Conservation (phyloP, 2,329 filamentous ascomycete species). For the Paramyrothecium roridum region DNA sequence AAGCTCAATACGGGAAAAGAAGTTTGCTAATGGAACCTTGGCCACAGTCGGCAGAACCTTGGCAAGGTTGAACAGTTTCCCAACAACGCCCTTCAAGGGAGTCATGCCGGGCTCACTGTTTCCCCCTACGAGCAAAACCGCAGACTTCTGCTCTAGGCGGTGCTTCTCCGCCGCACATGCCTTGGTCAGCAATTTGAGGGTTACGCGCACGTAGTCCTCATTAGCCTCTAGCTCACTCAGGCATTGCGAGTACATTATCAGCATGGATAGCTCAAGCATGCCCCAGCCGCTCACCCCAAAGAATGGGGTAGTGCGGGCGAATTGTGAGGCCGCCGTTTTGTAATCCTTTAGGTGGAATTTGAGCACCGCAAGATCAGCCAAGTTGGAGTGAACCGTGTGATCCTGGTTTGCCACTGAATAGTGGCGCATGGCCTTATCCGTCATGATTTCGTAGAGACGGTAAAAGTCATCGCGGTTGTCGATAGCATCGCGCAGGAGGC, state of each 20-base stretch:
- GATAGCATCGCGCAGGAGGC: constrained; percentile 58
- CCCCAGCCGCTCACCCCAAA: constrained; percentile 79
- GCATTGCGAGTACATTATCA: constrained; percentile 82
- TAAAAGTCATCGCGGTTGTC: constrained; percentile 63
- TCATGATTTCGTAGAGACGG: constrained; percentile 70
- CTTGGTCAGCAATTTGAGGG: constrained; percentile 72
- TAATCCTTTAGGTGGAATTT: constrained; percentile 77
- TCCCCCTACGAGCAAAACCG: constrained; percentile 11
- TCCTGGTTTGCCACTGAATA: constrained; percentile 75
- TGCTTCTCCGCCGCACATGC: constrained; percentile 54
- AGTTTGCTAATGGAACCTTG: constrained; percentile 65
- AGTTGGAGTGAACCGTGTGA: constrained; percentile 72
- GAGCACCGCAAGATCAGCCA: constrained; percentile 82
- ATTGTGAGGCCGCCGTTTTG: constrained; percentile 69
- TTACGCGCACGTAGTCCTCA: constrained; percentile 75
- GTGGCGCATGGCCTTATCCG: constrained; percentile 78
- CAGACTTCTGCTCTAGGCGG: constrained; percentile 34
- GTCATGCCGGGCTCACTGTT: constrained; percentile 21
- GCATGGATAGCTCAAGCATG: constrained; percentile 74
- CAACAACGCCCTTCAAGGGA: constrained; percentile 45
- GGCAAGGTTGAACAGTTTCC: constrained; percentile 43
- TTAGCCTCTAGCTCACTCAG: constrained; percentile 71
- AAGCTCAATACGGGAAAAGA: constrained; percentile 69
- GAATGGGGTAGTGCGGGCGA: constrained; percentile 73
- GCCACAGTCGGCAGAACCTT: constrained; percentile 53